phyloP scores from a whole-genome alignment of 2,329 filamentous ascomycete genomes.

The Diplodia intermedia region DNA sequence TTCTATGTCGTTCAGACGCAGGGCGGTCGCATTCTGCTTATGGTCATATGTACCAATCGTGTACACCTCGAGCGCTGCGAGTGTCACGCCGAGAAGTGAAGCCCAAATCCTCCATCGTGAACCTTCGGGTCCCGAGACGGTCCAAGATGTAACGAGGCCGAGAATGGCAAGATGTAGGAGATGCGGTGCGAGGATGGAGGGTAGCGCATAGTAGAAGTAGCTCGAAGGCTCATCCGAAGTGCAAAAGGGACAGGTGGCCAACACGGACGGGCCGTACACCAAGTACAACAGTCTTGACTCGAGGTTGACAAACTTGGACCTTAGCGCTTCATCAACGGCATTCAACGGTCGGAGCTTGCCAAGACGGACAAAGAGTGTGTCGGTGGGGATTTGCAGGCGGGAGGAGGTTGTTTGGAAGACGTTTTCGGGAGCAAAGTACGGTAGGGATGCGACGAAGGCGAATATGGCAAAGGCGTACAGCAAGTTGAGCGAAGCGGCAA shows the following conservation, averaged over 20 bases:
- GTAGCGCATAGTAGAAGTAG: constrained; percentile 84
- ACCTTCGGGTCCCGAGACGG: constrained; percentile 68
- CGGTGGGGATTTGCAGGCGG: constrained; percentile 82
- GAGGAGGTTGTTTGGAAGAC: constrained; percentile 79
- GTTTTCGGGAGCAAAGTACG: constrained; percentile 76
- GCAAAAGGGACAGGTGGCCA: constrained; percentile 85
- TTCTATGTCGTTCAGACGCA: constrained; percentile 67
- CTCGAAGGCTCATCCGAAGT: constrained; percentile 75
- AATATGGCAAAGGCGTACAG: constrained; percentile 62
- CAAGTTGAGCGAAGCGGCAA: constrained; percentile 65
- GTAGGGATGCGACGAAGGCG: constrained; percentile 68
- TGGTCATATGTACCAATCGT: constrained; percentile 70
- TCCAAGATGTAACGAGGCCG: constrained; percentile 74
- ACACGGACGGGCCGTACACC: constrained; percentile 76
- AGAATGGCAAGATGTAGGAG: constrained; percentile 76
- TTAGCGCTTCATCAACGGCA: constrained; percentile 67
- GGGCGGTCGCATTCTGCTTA: constrained; percentile 67
- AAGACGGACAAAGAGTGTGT: constrained; percentile 83
- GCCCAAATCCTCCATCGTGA: constrained; percentile 73
- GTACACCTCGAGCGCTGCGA: constrained; percentile 72
- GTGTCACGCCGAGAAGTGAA: constrained; percentile 65
- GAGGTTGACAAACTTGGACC: constrained; percentile 65
- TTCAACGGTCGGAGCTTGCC: constrained; percentile 62
- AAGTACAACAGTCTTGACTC: constrained; percentile 82
- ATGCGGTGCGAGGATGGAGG: constrained; percentile 77